These are phyloP conservation scores for Aspergillus hiratsukae DNA, from an alignment of 2,329 filamentous ascomycete genomes.

Conservation along the genomic window DNA sequence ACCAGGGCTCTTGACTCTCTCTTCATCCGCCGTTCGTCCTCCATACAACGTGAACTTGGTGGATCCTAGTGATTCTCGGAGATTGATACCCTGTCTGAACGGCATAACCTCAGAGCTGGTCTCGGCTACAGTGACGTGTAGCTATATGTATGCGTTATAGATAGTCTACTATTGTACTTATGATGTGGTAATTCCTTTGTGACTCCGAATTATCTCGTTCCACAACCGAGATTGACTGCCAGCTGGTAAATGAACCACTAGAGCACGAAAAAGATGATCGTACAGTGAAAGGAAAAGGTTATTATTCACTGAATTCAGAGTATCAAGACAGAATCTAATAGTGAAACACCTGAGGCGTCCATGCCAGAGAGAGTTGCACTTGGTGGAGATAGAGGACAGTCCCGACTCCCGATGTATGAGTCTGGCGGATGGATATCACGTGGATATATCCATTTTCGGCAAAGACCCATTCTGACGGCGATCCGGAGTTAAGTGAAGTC, in stretches of 20 bases:
- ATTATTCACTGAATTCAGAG: neutral
- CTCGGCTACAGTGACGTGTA: neutral
- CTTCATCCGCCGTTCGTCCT: neutral
- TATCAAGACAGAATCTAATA: neutral
- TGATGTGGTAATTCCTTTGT: neutral
- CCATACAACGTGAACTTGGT: neutral
- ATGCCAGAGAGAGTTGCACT: neutral
- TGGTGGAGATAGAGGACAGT: neutral
- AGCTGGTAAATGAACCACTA: neutral
- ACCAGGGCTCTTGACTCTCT: neutral
- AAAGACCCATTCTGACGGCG: neutral
- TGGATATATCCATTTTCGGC: neutral
- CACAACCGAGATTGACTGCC: neutral
- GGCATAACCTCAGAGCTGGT: neutral
- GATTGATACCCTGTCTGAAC: neutral
- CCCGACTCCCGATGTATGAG: neutral
- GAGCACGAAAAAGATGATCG: neutral
- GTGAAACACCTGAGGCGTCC: neutral
- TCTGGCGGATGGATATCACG: no score
- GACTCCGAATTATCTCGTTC: neutral
- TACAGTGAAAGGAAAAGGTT: neutral
- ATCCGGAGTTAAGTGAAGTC: conserved; percentile 3
- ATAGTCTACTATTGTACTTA: conserved; percentile 7
- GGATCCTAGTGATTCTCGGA: neutral
- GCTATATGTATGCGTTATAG: conserved; percentile 16